Conservation (phyloP, 2,329 filamentous ascomycete genomes). For the Apiospora sp. region DNA sequence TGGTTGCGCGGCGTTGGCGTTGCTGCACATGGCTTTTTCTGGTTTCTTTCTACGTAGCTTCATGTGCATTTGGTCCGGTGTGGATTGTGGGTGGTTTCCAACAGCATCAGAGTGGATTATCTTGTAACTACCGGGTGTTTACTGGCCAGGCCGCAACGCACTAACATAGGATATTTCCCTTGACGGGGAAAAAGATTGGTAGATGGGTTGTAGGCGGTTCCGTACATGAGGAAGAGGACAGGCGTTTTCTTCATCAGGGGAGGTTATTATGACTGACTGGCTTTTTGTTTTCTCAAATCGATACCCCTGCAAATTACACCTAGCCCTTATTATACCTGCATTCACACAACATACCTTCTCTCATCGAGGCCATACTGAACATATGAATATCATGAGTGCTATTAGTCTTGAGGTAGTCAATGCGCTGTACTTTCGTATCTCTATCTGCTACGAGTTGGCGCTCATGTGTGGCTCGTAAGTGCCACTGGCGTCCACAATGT, state of each 20-base stretch:
- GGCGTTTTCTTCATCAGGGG: background rate
- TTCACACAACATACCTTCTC: background rate
- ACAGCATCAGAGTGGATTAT: background rate
- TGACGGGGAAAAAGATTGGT: background rate
- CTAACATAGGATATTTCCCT: background rate
- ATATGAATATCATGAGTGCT: background rate
- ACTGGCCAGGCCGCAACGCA: background rate
- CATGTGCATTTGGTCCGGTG: background rate
- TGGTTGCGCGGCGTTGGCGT: background rate
- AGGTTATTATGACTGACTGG: background rate
- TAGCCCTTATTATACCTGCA: background rate
- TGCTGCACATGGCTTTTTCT: background rate
- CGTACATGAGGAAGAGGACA: background rate
- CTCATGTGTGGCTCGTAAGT: background rate
- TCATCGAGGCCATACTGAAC: background rate
- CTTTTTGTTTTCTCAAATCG: background rate
- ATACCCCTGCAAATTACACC: conserved; percentile 12
- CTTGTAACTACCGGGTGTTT: background rate
- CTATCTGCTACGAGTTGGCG: background rate
- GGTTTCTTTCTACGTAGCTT: background rate
- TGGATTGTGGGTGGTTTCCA: background rate
- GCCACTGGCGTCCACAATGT: background rate
- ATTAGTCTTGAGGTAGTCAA: background rate
- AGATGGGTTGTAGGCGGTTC: background rate
- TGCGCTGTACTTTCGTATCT: background rate